Evolutionary conservation across 2,329 filamentous ascomycete species (phyloP).

Genomic region (Xylaria sp.): DNA sequence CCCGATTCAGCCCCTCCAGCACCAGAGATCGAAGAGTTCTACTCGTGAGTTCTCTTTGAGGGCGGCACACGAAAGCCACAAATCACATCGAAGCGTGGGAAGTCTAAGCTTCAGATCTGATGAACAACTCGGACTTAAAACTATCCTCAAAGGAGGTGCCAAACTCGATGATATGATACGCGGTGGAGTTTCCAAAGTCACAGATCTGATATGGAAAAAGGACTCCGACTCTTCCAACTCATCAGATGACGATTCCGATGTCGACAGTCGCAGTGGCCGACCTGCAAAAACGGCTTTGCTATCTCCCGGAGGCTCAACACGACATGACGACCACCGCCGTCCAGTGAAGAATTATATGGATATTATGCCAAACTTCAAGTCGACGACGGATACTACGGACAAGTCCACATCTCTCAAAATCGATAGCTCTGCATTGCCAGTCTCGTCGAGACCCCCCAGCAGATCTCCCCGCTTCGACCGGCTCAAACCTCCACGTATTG

Average conservation of each 20-base stretch:
- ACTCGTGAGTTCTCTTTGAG: constrained; percentile 45
- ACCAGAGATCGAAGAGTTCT: constrained; percentile 47
- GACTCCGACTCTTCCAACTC: constrained; percentile 51
- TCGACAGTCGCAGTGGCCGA: constrained; percentile 49
- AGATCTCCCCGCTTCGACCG: constrained; percentile 54
- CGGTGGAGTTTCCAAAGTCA: constrained; percentile 61
- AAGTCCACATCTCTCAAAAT: constrained; percentile 31
- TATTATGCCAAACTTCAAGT: constrained; percentile 57
- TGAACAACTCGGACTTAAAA: constrained; percentile 64
- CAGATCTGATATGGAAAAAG: constrained; percentile 63
- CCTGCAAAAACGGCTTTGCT: constrained; percentile 44
- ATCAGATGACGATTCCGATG: constrained; percentile 57
- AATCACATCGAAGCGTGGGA: constrained; percentile 53
- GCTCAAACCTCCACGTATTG: constrained; percentile 56
- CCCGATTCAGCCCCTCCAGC: constrained; percentile 35
- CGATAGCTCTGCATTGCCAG: constrained; percentile 22
- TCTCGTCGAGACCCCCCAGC: constrained; percentile 44
- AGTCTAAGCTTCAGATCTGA: constrained; percentile 55
- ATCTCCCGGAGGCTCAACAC: constrained; percentile 45
- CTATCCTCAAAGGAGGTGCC: constrained; percentile 78
- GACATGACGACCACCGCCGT: constrained; percentile 39
- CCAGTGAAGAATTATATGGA: constrained; percentile 56
- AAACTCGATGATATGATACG: constrained; percentile 73
- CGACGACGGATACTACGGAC: constrained; percentile 39
- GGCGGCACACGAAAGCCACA: constrained; percentile 54